Percentiles rank a stretch among this genome's conserved stretches.
These are phyloP conservation scores for Spergularia marina DNA, from an alignment of 148 eudicot genomes.

Conservation along the genomic window DNA sequence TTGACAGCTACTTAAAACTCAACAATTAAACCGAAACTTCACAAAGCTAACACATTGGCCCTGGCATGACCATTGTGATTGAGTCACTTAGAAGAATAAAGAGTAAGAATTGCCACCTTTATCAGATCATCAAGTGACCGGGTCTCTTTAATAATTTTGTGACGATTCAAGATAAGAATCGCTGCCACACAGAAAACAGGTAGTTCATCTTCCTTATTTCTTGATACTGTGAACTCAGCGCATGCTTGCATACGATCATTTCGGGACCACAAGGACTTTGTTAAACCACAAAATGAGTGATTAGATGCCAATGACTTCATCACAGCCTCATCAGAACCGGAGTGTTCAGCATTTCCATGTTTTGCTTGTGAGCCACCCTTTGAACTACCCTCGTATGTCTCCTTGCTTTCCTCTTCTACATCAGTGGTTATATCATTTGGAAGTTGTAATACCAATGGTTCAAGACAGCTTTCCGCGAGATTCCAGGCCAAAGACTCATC, in stretches of 20 bases:
- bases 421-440: slow-evolving; percentile 48
- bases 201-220: slow-evolving; percentile 71
- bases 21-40: too few species aligned
- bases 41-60: too few species aligned
- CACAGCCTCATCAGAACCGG: slow-evolving; percentile 48
- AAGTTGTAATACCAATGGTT: slow-evolving; percentile 64
- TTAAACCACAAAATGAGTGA: slow-evolving; percentile 84
- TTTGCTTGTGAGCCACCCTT: slow-evolving; percentile 45
- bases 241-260: slow-evolving; percentile 50
- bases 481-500: slow-evolving; percentile 63
- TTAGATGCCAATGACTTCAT: slow-evolving; percentile 45
- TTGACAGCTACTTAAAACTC: not conserved
- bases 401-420: slow-evolving; percentile 49
- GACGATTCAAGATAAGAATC: slow-evolving; percentile 75
- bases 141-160: slow-evolving; percentile 77
- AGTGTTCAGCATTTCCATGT: slow-evolving; percentile 40
- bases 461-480: slow-evolving; percentile 67
- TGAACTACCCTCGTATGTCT: slow-evolving; percentile 34
- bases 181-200: slow-evolving; percentile 95
- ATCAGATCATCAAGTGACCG: slow-evolving; percentile 91
- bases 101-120: slow-evolving; percentile 50
- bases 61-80: too few species aligned
- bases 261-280: slow-evolving; percentile 77
- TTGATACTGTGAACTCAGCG: slow-evolving; percentile 42
- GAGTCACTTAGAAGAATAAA: not conserved